phyloP scores from a whole-genome alignment of 345 rosid species.

The Dovyalis caffra region DNA sequence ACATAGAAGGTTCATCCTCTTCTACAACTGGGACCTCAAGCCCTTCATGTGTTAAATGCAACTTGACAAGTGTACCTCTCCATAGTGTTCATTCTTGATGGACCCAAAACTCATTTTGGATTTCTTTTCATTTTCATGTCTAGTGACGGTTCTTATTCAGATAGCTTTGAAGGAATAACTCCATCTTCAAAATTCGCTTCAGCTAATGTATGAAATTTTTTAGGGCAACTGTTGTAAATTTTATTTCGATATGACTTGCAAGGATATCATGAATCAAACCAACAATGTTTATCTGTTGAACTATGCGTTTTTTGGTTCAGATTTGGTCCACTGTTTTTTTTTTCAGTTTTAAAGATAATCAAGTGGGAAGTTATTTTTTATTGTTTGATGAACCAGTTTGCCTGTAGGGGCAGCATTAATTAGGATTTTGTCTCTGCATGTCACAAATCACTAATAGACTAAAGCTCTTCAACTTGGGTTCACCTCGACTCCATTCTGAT shows the following conservation, averaged over 20 bases:
- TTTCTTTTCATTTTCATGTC: neutral
- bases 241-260: too few species aligned
- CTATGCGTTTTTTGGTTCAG: neutral
- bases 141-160: neutral
- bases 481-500: neutral
- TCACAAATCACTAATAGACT: neutral
- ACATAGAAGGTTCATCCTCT: neutral
- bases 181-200: neutral
- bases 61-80: neutral
- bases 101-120: neutral
- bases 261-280: neutral
- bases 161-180: neutral
- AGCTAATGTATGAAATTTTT: neutral
- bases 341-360: neutral
- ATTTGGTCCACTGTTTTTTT: neutral
- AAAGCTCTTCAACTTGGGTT: neutral
- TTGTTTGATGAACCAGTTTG: neutral
- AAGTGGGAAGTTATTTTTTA: neutral
- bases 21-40: neutral
- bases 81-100: neutral
- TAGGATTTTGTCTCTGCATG: neutral
- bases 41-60: neutral
- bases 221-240: neutral
- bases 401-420: neutral
- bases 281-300: neutral